Evolutionary conservation across 2,329 filamentous ascomycete species (phyloP).

Genomic region (Coniochaeta prunicola): DNA sequence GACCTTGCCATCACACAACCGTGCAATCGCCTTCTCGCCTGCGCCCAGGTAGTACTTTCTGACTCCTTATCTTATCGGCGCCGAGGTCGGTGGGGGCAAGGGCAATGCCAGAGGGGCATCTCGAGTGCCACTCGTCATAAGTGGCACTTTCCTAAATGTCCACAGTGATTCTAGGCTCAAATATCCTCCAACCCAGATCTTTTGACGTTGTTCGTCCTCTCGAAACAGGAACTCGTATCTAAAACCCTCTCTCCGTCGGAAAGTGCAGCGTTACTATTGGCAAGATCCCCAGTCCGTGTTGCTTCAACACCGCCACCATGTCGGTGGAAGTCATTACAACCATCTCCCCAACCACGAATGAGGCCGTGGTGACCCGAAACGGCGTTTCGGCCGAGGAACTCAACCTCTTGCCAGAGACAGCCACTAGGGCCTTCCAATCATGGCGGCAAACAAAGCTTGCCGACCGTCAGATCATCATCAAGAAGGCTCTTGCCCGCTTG

Average conservation of each 20-base stretch:
- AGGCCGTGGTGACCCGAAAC: slow-evolving; percentile 71
- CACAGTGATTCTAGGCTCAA: no score
- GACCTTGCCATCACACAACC: slow-evolving; percentile 7
- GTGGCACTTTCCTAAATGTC: neutral
- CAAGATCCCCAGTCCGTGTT: neutral
- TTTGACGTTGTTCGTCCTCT: no score
- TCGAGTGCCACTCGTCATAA: neutral
- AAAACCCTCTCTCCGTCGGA: neutral
- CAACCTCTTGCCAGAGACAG: slow-evolving; percentile 60
- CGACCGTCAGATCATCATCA: slow-evolving; percentile 73
- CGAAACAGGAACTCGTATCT: neutral
- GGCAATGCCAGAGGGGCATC: neutral
- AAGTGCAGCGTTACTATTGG: neutral
- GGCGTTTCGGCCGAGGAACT: slow-evolving; percentile 67
- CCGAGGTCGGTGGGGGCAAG: slow-evolving; percentile 6
- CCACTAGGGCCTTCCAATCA: slow-evolving; percentile 67
- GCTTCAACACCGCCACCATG: slow-evolving; percentile 33
- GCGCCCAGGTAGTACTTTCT: neutral
- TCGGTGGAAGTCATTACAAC: slow-evolving; percentile 62
- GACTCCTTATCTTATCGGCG: slow-evolving; percentile 6
- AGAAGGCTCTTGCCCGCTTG: slow-evolving; percentile 68
- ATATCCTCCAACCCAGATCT: no score
- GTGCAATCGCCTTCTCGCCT: no score
- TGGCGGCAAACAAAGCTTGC: slow-evolving; percentile 69
- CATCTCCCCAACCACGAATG: slow-evolving; percentile 85